These are phyloP conservation scores for Wallacemonas sp. DNA, from an alignment of 208 protist genomes.

Conservation along the genomic window DNA sequence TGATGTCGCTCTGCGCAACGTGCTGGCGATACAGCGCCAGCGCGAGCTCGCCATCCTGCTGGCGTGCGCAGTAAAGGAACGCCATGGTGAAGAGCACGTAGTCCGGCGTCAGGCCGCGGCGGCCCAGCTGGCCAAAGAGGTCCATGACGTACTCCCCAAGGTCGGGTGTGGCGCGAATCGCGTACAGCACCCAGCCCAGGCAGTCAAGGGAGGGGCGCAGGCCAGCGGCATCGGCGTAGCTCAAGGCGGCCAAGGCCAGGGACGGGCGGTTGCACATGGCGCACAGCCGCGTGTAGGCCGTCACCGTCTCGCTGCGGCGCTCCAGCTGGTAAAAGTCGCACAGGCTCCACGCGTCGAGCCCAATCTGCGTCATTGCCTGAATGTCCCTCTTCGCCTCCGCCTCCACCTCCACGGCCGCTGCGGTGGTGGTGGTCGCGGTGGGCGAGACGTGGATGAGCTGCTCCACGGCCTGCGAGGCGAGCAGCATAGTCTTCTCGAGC, in stretches of 20 bases:
- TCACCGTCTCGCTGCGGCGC: constrained; percentile 53
- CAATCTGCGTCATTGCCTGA: constrained; percentile 34
- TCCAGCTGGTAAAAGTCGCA: constrained; percentile 87
- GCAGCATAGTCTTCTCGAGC: constrained; percentile 69
- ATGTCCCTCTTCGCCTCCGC: not conserved
- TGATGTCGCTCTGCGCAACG: constrained; percentile 60
- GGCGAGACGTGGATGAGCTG: constrained; percentile 17
- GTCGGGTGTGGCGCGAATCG: constrained; percentile 60
- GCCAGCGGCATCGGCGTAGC: constrained; percentile 56
- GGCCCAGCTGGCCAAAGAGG: constrained; percentile 62
- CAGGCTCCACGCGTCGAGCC: constrained; percentile 82
- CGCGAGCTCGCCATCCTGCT: constrained; percentile 78
- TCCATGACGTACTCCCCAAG: constrained; percentile 84
- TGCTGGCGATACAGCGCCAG: constrained; percentile 75
- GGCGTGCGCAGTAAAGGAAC: constrained; percentile 79
- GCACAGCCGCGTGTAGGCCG: constrained; percentile 81
- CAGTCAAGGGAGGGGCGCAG: constrained; percentile 68
- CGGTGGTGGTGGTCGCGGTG: not conserved
- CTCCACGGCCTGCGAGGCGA: constrained; percentile 67
- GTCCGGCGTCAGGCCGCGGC: constrained; percentile 75
- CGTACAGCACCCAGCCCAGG: constrained; percentile 82
- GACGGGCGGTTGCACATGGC: constrained; percentile 43
- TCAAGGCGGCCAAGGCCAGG: constrained; percentile 68
- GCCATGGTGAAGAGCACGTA: constrained; percentile 78
- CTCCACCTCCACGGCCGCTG: no score